These are phyloP conservation scores for Afroboletus lepidellus DNA, from an alignment of 1,284 basidiomycete species.

Conservation along the genomic window DNA sequence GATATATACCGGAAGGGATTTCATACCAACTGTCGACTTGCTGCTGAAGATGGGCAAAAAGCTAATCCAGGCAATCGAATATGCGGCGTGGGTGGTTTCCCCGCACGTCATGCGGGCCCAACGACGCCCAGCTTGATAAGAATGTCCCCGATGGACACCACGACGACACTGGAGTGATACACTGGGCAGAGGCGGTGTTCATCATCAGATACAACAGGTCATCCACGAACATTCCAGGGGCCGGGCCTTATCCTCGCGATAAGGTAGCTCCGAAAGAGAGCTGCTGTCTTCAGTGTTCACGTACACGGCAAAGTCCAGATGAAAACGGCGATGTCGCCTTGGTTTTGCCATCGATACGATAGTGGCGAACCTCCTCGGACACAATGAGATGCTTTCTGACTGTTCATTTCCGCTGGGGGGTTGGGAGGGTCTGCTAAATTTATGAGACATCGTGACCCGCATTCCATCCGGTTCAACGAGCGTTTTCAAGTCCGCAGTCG, in stretches of 20 bases:
- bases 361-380: slow-evolving; percentile 3
- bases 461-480: slow-evolving; percentile 5
- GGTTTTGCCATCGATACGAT: slow-evolving; percentile 2
- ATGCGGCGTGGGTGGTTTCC: background rate
- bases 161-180: background rate
- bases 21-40: too few species aligned
- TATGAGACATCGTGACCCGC: slow-evolving; percentile 9
- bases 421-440: slow-evolving; percentile 12
- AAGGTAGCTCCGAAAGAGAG: slow-evolving; percentile 3
- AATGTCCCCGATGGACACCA: background rate
- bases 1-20: too few species aligned
- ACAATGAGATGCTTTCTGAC: background rate
- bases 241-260: background rate
- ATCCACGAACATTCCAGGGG: background rate
- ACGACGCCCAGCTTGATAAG: background rate
- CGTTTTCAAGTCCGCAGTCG: slow-evolving; percentile 9
- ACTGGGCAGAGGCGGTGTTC: background rate
- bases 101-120: background rate
- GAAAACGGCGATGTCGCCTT: background rate
- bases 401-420: slow-evolving; percentile 20
- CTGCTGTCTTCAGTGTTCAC: background rate
- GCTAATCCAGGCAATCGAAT: background rate
- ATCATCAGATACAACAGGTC: slow-evolving; percentile 1
- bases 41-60: background rate
- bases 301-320: background rate